phyloP scores from a whole-genome alignment of 495 filamentous ascomycete genomes.

The Trichocladium uniseriatum region DNA sequence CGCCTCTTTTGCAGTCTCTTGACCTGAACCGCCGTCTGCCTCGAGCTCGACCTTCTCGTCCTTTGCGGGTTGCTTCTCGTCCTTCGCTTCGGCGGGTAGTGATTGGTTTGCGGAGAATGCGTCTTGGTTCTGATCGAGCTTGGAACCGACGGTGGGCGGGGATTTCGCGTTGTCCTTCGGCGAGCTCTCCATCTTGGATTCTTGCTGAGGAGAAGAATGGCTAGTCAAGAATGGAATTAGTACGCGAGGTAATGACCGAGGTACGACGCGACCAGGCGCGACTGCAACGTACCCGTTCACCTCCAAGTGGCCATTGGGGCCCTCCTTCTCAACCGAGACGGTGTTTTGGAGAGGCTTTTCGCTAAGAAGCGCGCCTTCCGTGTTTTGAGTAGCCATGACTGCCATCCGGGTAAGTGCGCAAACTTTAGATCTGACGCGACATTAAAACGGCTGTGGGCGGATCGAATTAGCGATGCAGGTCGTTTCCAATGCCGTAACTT shows the following conservation, averaged over 20 bases:
- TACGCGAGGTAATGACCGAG: not conserved
- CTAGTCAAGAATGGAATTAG: constrained; percentile 6
- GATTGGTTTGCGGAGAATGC: constrained; percentile 20
- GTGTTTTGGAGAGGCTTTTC: constrained; percentile 42
- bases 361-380: constrained; percentile 37
- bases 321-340: constrained; percentile 35
- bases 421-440: constrained; percentile 23
- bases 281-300: constrained; percentile 26
- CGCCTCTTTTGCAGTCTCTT: constrained; percentile 10
- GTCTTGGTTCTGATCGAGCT: constrained; percentile 14
- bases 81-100: not conserved
- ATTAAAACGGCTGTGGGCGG: constrained; percentile 17
- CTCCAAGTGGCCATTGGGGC: constrained; percentile 15
- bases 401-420: constrained; percentile 34
- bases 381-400: constrained; percentile 46
- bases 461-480: constrained; percentile 10
- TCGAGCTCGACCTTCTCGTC: not conserved
- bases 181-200: constrained; percentile 2
- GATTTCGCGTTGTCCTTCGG: not conserved
- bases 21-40: not conserved
- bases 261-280: not conserved
- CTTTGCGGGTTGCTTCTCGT: not conserved
- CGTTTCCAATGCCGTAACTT: not conserved
- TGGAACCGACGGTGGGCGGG: not conserved
- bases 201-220: constrained; percentile 7